Base-by-base conservation (phyloP, 352 stramenopile genomes). In the Phytopythium vexans region DNA sequence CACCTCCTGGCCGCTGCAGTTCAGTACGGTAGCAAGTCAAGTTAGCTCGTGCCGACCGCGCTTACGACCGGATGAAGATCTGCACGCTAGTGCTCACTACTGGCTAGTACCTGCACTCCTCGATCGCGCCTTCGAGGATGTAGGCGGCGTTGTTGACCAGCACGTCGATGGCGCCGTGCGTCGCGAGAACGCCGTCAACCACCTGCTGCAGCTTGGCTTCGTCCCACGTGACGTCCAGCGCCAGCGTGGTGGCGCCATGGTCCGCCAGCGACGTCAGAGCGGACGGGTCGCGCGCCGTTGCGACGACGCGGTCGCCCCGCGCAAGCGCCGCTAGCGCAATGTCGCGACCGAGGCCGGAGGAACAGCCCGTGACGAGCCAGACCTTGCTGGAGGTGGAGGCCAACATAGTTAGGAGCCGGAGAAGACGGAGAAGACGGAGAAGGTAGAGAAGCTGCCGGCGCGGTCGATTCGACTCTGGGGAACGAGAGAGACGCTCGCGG, bases 141-240 rank as follows among this genome's bases (percentile, higher is more conserved):
- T 81, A 74, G 15, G 63, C 68, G 15, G 67, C 67, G 52, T 80
- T 80, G 49, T 80, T 77, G 14, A 77, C 66, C 21, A 80, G 48
- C 12, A 77, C 51, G 49, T 77, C 66, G 49, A 77, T 66, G 8
- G 49, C 57, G 9, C 64, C 70, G 21, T 68, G 63, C 40, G 54
- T 48, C 2, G 31, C 53, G 14, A 62, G 34, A 14, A 65, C 61
- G 0, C 54, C n/a, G 6, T 49, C 49, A n/a, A 66, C 56, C 15
- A 70, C 55, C 8, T 54, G 12, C 16, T 62, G 48, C 34, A 81
- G 44, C 9, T 56, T 51, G 35, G 64, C 59, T 39, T 77, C 65
- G 8, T 49, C 49, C 15, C 54, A 43, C 4, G 70, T 79, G 45
- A 79, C 60, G 37, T 79, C 66, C 41, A 79, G 49, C 34, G 64